A percentile compares a stretch with the other conserved stretches of the same genome.
These are phyloP conservation scores for Yamadazyma songkhlaensis DNA, from an alignment of 1,139 yeast species.

Conservation along the genomic window DNA sequence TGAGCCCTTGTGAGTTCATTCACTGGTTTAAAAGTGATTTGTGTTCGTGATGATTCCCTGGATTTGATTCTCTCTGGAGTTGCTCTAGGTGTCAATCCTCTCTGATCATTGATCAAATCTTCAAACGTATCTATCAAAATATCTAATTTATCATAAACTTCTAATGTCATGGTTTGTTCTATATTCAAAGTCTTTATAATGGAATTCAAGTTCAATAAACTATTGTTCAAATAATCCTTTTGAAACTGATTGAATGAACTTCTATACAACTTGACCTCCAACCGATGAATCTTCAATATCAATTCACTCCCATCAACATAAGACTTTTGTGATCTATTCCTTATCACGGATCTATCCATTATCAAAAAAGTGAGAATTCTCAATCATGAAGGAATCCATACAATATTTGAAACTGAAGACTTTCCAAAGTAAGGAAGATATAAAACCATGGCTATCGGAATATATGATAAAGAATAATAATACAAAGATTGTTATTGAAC, in stretches of 20 bases:
- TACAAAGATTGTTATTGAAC: constrained; percentile 61
- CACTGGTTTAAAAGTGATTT: no score
- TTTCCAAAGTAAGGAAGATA: constrained; percentile 27
- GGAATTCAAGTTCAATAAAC: constrained; percentile 8
- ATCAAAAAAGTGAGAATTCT: background rate
- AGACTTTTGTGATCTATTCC: background rate
- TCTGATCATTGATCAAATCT: constrained; percentile 3
- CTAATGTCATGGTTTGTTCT: constrained; percentile 1
- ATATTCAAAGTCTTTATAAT: constrained; percentile 1
- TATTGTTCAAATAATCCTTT: constrained; percentile 11
- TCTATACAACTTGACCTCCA: constrained; percentile 1
- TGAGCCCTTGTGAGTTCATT: no score
- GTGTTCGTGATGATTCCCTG: no score
- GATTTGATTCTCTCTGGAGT: background rate
- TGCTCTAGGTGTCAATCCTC: constrained; percentile 1
- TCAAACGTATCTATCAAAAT: constrained; percentile 4
- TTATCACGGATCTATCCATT: background rate
- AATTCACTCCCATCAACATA: background rate
- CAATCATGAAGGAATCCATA: background rate
- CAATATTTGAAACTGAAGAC: constrained; percentile 10
- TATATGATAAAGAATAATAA: constrained; percentile 46
- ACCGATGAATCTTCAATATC: background rate
- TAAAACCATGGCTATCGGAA: constrained; percentile 68
- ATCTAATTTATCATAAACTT: constrained; percentile 2
- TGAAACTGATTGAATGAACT: constrained; percentile 9